Base-by-base conservation (phyloP, 441 rosid species). In the Viola pubescens region DNA sequence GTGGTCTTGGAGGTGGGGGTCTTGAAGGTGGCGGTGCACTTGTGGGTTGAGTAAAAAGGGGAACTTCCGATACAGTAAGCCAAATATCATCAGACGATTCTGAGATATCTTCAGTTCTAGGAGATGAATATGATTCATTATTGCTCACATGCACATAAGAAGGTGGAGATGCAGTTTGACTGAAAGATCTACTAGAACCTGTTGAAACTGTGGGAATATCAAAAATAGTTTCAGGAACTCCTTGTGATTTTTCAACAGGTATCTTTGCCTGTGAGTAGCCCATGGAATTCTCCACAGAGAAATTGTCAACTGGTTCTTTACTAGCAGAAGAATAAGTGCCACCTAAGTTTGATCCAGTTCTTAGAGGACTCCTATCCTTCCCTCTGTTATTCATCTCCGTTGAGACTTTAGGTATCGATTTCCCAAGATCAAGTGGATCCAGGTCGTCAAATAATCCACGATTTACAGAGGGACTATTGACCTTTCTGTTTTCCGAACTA, bases 41-140 rank as follows among this genome's bases (percentile, higher is more conserved):
- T 6, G 95, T 87, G 56, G 90, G 97, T 69, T 75, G 80, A 3
- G 98, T 92, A 74, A 72, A 84, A 63, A 92, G 88, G 45, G 95
- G 95, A 72, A 92, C 76, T 79, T 92, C 98, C 16, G 94, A 87
- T 49, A 92, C 91, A 16, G 94, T 87, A 26, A 89, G 97, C 98
- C 98, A 92, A 52, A 79, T 71, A 63, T 87, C 94, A 65, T 81
- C 86, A 57, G 76, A 69, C 40, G 91, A 66, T 48, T 81, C 88
- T 42, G 78, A 69, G 59, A 69, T 59, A 57, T 76, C 85, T 55
- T 77, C 86, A 37, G 76, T 72, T 70, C 66, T 72, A 51, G 76
- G 76, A 52, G 87, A 66, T 59, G 82, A 65, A 73, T 68, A 73
- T 52, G 73, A 69, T 52, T 75, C 81, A 48, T 65, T 80, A 55